phyloP scores from a whole-genome alignment of 768 basidiomycete genomes.

The Mycena amicta region DNA sequence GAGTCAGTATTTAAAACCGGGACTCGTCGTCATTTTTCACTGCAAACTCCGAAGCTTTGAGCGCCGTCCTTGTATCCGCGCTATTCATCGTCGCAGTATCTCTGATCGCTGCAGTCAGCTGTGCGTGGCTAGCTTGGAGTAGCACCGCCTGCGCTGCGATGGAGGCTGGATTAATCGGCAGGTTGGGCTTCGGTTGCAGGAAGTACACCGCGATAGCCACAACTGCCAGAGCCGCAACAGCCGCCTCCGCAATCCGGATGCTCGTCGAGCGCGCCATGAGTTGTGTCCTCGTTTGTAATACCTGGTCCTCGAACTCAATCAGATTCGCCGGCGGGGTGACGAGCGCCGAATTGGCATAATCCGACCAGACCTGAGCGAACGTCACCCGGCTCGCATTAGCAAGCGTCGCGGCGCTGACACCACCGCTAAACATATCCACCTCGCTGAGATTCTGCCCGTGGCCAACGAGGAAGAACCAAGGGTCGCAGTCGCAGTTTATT shows the following conservation, averaged over 20 bases:
- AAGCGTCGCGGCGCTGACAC: too few relatives aligned
- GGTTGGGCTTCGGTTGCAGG: neutral
- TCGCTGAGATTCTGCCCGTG: neutral
- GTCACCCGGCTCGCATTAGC: neutral
- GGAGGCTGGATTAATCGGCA: constrained; percentile 11
- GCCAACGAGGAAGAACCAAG: constrained; percentile 1
- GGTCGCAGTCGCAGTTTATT: constrained; percentile 1
- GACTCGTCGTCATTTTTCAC: neutral
- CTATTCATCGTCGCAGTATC: constrained; percentile 3
- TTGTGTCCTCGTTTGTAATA: neutral
- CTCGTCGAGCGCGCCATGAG: constrained; percentile 5
- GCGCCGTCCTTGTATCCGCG: neutral
- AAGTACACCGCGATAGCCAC: neutral
- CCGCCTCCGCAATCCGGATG: constrained; percentile 8
- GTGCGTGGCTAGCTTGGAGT: neutral
- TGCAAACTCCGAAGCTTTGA: constrained; percentile 1
- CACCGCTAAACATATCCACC: neutral
- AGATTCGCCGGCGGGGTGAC: neutral
- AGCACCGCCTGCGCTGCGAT: constrained; percentile 7
- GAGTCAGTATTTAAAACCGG: neutral
- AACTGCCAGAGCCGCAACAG: neutral
- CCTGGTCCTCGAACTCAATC: neutral
- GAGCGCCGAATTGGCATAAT: neutral
- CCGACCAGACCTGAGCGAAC: constrained; percentile 2
- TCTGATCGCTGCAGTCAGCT: neutral